Percentiles rank a stretch among this genome's conserved stretches.
Conservation (phyloP, 306 rosid species). For the Hippophae gyantsensis region DNA sequence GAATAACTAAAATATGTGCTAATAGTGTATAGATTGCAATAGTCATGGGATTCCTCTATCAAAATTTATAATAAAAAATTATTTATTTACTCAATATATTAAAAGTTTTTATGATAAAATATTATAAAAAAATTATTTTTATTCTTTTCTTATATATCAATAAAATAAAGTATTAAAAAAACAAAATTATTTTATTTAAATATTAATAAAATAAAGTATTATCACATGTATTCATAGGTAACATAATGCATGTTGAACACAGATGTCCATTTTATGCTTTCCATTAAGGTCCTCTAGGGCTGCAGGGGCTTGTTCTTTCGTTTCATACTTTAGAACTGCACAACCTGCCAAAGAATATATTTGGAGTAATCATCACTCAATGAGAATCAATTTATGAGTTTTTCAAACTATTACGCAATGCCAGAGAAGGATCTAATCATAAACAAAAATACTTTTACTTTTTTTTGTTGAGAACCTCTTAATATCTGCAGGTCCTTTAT, state of each 20-base stretch:
- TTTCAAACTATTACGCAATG: background rate
- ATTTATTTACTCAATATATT: too few relatives aligned
- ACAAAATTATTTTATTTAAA: too few relatives aligned
- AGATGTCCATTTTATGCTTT: slow-evolving; percentile 91
- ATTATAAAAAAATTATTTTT: too few relatives aligned
- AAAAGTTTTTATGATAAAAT: too few relatives aligned
- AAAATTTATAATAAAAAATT: too few relatives aligned
- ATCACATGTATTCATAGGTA: too few relatives aligned
- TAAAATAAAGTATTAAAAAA: too few relatives aligned
- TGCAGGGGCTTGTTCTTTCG: slow-evolving; percentile 84
- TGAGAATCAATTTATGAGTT: background rate
- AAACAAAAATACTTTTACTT: slow-evolving; percentile 52
- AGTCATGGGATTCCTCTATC: too few relatives aligned
- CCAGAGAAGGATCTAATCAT: background rate
- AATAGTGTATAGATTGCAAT: too few relatives aligned
- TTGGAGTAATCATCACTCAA: slow-evolving; percentile 12
- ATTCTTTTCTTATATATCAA: too few relatives aligned
- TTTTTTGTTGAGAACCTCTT: slow-evolving; percentile 91
- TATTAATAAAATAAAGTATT: too few relatives aligned
- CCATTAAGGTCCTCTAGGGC: slow-evolving; percentile 81
- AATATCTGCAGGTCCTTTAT: slow-evolving; percentile 85
- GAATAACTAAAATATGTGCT: too few relatives aligned
- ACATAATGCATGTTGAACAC: slow-evolving; percentile 5
- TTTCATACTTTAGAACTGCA: slow-evolving; percentile 92
- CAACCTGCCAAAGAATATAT: slow-evolving; percentile 46